Evolutionary conservation across 345 rosid genomes (phyloP).

Genomic region (Acer negundo): DNA sequence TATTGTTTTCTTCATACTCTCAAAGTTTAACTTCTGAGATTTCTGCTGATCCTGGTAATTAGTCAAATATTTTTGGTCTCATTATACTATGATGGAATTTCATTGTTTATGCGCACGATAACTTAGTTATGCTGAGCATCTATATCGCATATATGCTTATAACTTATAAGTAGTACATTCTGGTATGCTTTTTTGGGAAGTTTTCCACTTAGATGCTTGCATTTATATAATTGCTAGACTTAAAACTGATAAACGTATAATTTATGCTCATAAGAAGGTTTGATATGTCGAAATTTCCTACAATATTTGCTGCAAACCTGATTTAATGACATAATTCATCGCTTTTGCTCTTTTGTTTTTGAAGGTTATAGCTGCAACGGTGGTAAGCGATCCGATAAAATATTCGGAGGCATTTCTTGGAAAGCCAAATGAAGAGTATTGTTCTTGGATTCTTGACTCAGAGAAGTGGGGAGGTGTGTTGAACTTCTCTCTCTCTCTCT

Average conservation of each 20-base stretch:
- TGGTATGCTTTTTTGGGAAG: not conserved
- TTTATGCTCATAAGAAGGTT: not conserved
- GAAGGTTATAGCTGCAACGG: constrained; percentile 91
- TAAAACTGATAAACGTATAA: not conserved
- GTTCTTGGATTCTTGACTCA: constrained; percentile 88
- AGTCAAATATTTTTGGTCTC: not conserved
- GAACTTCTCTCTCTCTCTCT: constrained; percentile 6
- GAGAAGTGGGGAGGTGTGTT: constrained; percentile 96
- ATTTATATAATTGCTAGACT: not conserved
- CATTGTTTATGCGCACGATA: not conserved
- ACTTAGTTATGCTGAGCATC: not conserved
- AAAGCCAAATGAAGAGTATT: constrained; percentile 69
- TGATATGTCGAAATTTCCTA: not conserved
- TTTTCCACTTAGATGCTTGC: no score
- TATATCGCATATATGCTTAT: not conserved
- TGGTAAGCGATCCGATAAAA: constrained; percentile 69
- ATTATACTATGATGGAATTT: not conserved
- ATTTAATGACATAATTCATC: not conserved
- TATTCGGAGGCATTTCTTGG: constrained; percentile 92
- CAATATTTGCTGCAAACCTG: not conserved
- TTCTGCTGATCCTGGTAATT: not conserved
- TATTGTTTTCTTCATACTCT: not conserved
- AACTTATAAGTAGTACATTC: not conserved
- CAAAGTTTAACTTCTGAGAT: not conserved
- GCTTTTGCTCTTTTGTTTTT: constrained; percentile 13